Evolutionary conservation across 192 early-diverging fungal genomes (phyloP).

Genomic region (Pilaira anomala): DNA sequence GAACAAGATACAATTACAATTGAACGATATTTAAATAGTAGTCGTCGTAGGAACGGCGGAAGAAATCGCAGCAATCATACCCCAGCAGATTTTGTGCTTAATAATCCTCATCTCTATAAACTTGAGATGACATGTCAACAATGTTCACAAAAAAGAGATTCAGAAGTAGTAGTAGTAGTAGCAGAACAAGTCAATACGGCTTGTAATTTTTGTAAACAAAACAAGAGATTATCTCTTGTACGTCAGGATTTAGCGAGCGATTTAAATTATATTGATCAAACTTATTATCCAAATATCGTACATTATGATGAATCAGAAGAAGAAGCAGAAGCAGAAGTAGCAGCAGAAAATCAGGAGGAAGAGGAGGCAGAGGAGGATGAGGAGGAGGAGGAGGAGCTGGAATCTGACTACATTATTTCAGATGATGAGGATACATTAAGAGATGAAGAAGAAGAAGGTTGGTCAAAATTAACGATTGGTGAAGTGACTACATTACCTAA

Average conservation of each 20-base stretch:
- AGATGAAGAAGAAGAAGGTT: slow-evolving; percentile 23
- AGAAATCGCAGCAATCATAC: neutral
- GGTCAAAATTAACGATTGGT: slow-evolving; percentile 15
- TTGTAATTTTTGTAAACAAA: slow-evolving; percentile 14
- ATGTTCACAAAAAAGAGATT: neutral
- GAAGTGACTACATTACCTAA: slow-evolving; percentile 5
- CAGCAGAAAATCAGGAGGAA: no score
- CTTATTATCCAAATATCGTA: slow-evolving; percentile 23
- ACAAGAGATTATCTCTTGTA: slow-evolving; percentile 21
- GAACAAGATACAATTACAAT: neutral
- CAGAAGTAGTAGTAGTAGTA: neutral
- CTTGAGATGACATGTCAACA: slow-evolving; percentile 20
- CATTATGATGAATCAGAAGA: neutral
- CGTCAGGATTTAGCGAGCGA: slow-evolving; percentile 24
- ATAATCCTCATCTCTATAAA: slow-evolving; percentile 22
- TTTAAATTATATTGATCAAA: slow-evolving; percentile 35
- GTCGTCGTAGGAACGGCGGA: no score
- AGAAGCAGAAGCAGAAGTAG: neutral
- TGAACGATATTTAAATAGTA: no score
- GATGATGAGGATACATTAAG: slow-evolving; percentile 17
- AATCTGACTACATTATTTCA: neutral
- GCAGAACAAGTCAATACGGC: neutral
- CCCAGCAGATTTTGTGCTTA: slow-evolving; percentile 20
- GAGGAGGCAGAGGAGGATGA: neutral
- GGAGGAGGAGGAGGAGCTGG: slow-evolving; percentile 16